These are phyloP conservation scores for Rachicladosporium sp. DNA, from an alignment of 2,329 filamentous ascomycete genomes.

Conservation along the genomic window DNA sequence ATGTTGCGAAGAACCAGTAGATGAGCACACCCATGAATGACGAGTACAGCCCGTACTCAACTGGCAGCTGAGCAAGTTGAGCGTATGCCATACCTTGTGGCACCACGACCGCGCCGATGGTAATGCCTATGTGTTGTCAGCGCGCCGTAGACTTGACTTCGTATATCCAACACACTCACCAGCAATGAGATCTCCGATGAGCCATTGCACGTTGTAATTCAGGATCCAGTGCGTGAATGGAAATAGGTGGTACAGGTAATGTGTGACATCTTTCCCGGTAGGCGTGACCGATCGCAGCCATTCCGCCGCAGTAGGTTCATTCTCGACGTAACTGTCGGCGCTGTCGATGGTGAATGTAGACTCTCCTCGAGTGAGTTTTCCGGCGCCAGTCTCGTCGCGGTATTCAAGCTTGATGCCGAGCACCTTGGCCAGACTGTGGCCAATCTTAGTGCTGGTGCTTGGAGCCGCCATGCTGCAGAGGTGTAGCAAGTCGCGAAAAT, in stretches of 20 bases:
- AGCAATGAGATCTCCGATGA: conserved; percentile 78
- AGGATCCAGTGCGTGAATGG: conserved; percentile 83
- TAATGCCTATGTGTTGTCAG: conserved; percentile 40
- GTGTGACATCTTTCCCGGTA: conserved; percentile 36
- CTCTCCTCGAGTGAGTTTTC: conserved; percentile 62
- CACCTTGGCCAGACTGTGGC: conserved; percentile 62
- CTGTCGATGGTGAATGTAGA: conserved; percentile 64
- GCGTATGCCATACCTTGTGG: conserved; percentile 97
- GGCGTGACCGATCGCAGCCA: conserved; percentile 58
- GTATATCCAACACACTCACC: conserved; percentile 39
- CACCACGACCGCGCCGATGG: conserved; percentile 71
- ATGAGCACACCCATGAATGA: conserved; percentile 91
- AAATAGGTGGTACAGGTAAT: conserved; percentile 63
- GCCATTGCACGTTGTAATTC: conserved; percentile 81
- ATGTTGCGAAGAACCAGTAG: conserved; percentile 97
- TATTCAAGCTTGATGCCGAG: conserved; percentile 73
- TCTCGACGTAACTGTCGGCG: conserved; percentile 69
- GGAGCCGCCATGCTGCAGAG: conserved; percentile 16
- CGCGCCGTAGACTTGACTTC: neutral
- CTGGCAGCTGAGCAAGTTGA: conserved; percentile 62
- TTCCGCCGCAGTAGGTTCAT: conserved; percentile 62
- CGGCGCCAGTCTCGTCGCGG: conserved; percentile 44
- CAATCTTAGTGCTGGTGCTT: conserved; percentile 42
- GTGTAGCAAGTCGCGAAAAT: neutral
- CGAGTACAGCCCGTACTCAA: conserved; percentile 80